Conservation (phyloP, 495 filamentous ascomycete genomes). For the Cercophora newfieldiana region DNA sequence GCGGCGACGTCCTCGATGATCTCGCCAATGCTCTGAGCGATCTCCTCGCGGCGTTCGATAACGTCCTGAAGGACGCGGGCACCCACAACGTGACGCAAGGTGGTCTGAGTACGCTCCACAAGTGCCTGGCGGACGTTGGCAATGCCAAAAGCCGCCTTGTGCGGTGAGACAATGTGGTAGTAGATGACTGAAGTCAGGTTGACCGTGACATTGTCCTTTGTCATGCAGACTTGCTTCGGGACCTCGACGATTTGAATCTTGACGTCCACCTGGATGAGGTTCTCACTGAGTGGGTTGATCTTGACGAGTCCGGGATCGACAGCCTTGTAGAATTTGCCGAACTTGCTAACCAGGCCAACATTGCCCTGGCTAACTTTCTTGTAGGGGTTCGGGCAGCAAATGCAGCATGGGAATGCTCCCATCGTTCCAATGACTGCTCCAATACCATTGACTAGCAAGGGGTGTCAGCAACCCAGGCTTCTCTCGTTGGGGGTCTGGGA, state of each 20-base stretch:
- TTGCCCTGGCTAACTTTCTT: constrained; percentile 91
- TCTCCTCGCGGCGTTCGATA: constrained; percentile 97
- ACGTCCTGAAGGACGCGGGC: constrained; percentile 97
- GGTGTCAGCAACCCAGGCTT: constrained; percentile 2
- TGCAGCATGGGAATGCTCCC: constrained; percentile 89
- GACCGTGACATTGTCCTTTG: constrained; percentile 96
- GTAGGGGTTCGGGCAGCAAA: constrained; percentile 94
- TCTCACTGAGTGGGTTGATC: constrained; percentile 95
- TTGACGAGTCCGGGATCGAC: constrained; percentile 97
- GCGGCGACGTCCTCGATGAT: constrained; percentile 95
- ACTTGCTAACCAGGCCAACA: constrained; percentile 92
- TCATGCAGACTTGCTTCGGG: constrained; percentile 97
- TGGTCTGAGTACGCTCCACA: constrained; percentile 96
- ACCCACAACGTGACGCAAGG: constrained; percentile 94
- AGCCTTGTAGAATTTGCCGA: constrained; percentile 93
- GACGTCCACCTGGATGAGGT: constrained; percentile 88
- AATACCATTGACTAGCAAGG: constrained; percentile 63
- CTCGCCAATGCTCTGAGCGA: constrained; percentile 89
- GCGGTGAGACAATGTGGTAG: constrained; percentile 93
- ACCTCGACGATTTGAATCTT: constrained; percentile 99
- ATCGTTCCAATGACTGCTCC: constrained; percentile 75
- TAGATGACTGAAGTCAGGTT: constrained; percentile 97
- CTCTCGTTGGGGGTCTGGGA: background rate
- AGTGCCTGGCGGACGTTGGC: constrained; percentile 91
- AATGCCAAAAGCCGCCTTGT: constrained; percentile 98